A percentile compares a stretch with the other conserved stretches of the same genome.
phyloP scores from a whole-genome alignment of 2,329 filamentous ascomycete species.

The Didymella glomerata region DNA sequence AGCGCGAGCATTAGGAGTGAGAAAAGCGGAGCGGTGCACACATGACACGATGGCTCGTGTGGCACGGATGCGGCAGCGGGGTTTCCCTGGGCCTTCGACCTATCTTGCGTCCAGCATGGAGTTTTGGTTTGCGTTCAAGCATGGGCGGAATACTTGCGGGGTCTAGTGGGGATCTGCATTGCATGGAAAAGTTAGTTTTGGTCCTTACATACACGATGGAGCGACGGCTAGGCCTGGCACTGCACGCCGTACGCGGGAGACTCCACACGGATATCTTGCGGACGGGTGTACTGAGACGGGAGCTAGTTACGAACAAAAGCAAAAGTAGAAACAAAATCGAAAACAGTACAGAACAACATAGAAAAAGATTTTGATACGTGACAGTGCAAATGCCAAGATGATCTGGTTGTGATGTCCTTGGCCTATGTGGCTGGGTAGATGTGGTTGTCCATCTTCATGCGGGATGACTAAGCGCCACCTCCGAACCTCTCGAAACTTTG shows the following conservation, averaged over 20 bases:
- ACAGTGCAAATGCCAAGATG: neutral
- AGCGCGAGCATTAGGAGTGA: constrained; percentile 27
- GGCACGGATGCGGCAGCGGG: constrained; percentile 10
- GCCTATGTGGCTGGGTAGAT: neutral
- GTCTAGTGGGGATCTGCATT: constrained; percentile 27
- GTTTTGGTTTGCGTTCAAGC: constrained; percentile 42
- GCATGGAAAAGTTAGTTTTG: constrained; percentile 39
- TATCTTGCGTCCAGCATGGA: constrained; percentile 40
- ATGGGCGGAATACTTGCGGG: constrained; percentile 29
- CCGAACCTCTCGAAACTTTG: constrained; percentile 35
- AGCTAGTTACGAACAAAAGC: constrained; percentile 3
- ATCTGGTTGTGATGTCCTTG: neutral
- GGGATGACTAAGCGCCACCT: constrained; percentile 16
- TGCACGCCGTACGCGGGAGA: constrained; percentile 10
- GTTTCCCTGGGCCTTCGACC: constrained; percentile 4
- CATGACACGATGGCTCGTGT: constrained; percentile 20
- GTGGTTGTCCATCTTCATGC: neutral
- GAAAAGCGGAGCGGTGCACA: constrained; percentile 31
- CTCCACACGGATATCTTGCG: constrained; percentile 2
- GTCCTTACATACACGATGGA: constrained; percentile 21
- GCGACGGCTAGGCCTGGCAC: constrained; percentile 4
- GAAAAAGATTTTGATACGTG: neutral
- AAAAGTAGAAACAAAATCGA: constrained; percentile 7
- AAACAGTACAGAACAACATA: neutral
- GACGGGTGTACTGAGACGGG: neutral